Conservation (phyloP, 1,284 basidiomycete species). For the Melampsora larici-populina region DNA sequence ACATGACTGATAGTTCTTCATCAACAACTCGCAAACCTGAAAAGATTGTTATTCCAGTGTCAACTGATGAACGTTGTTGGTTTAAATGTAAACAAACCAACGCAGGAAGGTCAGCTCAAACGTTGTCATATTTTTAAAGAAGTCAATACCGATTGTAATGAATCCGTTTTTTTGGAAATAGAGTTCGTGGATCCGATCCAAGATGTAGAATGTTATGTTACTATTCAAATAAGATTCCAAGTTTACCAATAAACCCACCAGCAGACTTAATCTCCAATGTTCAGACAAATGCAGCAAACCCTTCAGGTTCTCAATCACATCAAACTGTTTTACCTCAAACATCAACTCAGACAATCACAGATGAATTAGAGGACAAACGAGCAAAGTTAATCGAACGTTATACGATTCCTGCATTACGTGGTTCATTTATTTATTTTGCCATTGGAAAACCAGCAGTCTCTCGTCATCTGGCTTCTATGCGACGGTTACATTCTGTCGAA, state of each 20-base stretch:
- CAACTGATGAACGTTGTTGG: slow-evolving; percentile 32
- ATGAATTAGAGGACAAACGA: slow-evolving; percentile 11
- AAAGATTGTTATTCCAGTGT: slow-evolving; percentile 17
- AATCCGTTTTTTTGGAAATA: not conserved
- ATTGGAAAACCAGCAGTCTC: slow-evolving; percentile 19
- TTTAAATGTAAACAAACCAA: slow-evolving; percentile 34
- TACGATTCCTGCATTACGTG: slow-evolving; percentile 3
- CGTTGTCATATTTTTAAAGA: not conserved
- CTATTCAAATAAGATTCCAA: slow-evolving; percentile 29
- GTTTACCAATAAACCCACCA: slow-evolving; percentile 11
- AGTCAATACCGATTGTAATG: not conserved
- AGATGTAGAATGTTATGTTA: slow-evolving; percentile 31
- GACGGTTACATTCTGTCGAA: slow-evolving; percentile 15
- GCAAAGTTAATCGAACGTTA: slow-evolving; percentile 14
- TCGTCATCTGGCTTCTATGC: slow-evolving; percentile 17
- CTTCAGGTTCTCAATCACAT: not conserved
- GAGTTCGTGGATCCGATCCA: slow-evolving; percentile 14
- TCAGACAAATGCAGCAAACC: not conserved
- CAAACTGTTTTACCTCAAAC: not conserved
- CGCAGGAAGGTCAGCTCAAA: slow-evolving; percentile 26
- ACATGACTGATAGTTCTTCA: too few species aligned
- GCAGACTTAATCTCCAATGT: not conserved
- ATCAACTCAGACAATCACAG: not conserved
- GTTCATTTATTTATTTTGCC: slow-evolving; percentile 23
- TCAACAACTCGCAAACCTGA: not conserved